These are phyloP conservation scores for Starmerella powellii DNA, from an alignment of 805 yeast species.

Conservation along the genomic window DNA sequence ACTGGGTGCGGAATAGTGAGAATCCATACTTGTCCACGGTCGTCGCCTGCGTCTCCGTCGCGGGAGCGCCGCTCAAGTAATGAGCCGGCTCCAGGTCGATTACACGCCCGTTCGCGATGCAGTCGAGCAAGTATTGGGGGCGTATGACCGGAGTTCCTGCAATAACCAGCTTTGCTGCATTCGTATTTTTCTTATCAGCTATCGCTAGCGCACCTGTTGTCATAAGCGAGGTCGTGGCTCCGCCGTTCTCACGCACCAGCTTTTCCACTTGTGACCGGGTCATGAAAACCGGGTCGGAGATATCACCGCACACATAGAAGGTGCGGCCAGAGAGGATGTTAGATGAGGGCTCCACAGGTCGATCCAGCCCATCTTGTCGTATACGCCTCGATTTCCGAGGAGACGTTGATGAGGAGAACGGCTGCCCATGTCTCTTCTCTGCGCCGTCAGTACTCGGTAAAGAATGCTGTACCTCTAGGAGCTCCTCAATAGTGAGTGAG, in stretches of 20 bases:
- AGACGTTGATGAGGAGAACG: too few species aligned
- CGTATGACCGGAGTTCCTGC: slow-evolving; percentile 40
- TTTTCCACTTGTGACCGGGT: slow-evolving; percentile 19
- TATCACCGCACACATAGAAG: slow-evolving; percentile 25
- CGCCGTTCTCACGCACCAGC: slow-evolving; percentile 25
- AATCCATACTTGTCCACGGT: slow-evolving; percentile 50
- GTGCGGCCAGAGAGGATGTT: slow-evolving; percentile 17
- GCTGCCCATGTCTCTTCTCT: too few species aligned
- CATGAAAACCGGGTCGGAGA: slow-evolving; percentile 20
- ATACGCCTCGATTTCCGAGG: not conserved
- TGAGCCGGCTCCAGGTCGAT: slow-evolving; percentile 52
- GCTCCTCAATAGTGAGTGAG: slow-evolving; percentile 46
- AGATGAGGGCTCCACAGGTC: not conserved
- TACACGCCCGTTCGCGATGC: slow-evolving; percentile 35
- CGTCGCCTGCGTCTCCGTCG: slow-evolving; percentile 15
- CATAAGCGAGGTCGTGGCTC: slow-evolving; percentile 21
- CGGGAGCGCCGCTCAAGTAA: slow-evolving; percentile 34
- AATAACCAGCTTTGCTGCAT: slow-evolving; percentile 8
- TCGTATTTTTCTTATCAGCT: slow-evolving; percentile 21
- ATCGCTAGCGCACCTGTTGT: slow-evolving; percentile 10
- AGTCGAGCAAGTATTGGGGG: slow-evolving; percentile 65
- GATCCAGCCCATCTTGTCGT: not conserved
- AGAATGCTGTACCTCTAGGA: slow-evolving; percentile 21
- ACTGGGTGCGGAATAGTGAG: slow-evolving; percentile 37
- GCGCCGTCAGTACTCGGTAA: not conserved